These are phyloP conservation scores for Monilinia polystroma DNA, from an alignment of 2,329 filamentous ascomycete genomes.

Conservation along the genomic window DNA sequence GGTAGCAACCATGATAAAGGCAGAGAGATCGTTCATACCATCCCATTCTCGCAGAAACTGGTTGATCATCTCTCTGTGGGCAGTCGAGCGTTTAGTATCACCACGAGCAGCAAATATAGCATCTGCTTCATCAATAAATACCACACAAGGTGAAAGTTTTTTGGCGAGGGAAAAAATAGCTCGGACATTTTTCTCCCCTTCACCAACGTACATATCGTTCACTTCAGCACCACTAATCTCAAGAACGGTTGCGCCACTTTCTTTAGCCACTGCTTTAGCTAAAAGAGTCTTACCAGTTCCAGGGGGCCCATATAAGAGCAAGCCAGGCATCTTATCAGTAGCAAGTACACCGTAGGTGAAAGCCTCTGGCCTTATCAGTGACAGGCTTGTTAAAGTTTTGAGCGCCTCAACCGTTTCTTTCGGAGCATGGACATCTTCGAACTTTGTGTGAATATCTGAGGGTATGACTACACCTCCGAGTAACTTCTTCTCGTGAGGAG, in stretches of 20 bases:
- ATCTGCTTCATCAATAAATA: constrained; percentile 97
- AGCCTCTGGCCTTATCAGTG: constrained; percentile 84
- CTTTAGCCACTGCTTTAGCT: constrained; percentile 67
- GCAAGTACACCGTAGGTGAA: constrained; percentile 93
- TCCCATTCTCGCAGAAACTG: constrained; percentile 98
- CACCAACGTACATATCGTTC: constrained; percentile 94
- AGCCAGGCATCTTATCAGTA: constrained; percentile 85
- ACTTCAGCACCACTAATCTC: constrained; percentile 89
- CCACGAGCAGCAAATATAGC: constrained; percentile 81
- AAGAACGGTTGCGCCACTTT: constrained; percentile 70
- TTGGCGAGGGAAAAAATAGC: constrained; percentile 89
- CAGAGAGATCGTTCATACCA: constrained; percentile 75
- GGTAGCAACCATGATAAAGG: constrained; percentile 97
- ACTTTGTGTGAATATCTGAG: constrained; percentile 79
- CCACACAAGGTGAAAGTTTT: constrained; percentile 86
- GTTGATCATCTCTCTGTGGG: constrained; percentile 86
- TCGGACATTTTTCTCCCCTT: constrained; percentile 93
- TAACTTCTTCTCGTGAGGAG: constrained; percentile 78
- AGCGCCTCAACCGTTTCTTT: constrained; percentile 81
- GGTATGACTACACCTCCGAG: constrained; percentile 79
- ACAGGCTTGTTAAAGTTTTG: constrained; percentile 84
- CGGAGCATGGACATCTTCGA: constrained; percentile 81
- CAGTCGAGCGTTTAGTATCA: constrained; percentile 14
- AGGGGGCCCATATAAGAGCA: constrained; percentile 83
- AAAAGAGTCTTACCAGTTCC: constrained; percentile 74